Evolutionary conservation across 768 basidiomycete genomes (phyloP), one percentile per base, ranked within the genome.

Genomic region (Naganishia vishniacii): DNA sequence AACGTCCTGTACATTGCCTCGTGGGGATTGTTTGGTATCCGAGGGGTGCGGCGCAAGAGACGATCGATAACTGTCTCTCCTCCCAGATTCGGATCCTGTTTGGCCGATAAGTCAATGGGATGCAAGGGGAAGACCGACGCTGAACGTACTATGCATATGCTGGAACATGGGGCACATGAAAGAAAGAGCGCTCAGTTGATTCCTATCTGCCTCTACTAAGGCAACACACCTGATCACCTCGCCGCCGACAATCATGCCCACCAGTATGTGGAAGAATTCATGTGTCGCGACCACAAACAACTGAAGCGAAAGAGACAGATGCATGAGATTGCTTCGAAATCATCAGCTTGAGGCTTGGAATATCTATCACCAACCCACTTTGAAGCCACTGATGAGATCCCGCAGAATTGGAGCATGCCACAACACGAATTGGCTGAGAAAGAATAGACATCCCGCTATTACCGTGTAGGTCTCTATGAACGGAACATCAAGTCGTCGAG

Each of bases 361-460:
- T n/a, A n/a, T n/a, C n/a, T n/a, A n/a, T n/a, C n/a, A n/a, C n/a
- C 18, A 18, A 65, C 73, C 61, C 40, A 77, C 75, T 66, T 77
- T 77, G 48, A 77, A 58, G 9, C 72, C 75, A 11, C 72, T 65
- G 49, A 77, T 77, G 8, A 71, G 31, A 53, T 77, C 75, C 48
- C 75, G 32, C 31, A 77, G 47, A 25, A 77, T 63, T 13, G 75
- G 75, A 48, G 75, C 66, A 65, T 75, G 73, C 75, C 75, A 77
- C 11, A 72, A 69, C 40, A 75, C 71, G 26, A 75, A 61, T 26
- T 73, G 72, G 0, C 65, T 71, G 48, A 75, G 42, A 56, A 75
- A 72, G 69, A 73, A 73, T 4, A 76, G 70, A 67, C 73, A 74
- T 44, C 69, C 72, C 20, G 72, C 72, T 53, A 76, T 74, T 53